Conservation (phyloP, 2,329 filamentous ascomycete species). For the Teratosphaeria gauchensis region DNA sequence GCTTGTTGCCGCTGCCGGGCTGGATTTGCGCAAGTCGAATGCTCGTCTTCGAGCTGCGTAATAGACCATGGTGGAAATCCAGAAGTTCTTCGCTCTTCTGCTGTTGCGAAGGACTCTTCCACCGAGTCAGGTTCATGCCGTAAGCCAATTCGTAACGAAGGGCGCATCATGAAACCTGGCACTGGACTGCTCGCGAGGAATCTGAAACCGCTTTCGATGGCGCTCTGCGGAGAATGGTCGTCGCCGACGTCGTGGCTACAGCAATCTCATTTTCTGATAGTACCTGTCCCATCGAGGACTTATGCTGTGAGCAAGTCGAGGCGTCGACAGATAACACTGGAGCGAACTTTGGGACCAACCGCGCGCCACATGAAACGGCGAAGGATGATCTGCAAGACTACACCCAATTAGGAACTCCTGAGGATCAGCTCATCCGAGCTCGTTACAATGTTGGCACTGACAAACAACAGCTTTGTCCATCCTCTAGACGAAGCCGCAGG, state of each 20-base stretch:
- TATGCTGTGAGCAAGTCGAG: not conserved
- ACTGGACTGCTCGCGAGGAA: not conserved
- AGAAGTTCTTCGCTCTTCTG: conserved; percentile 2
- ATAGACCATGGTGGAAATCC: conserved; percentile 16
- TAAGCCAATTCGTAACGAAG: not conserved
- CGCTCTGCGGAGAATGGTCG: not conserved
- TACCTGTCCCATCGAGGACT: not conserved
- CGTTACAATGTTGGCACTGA: not conserved
- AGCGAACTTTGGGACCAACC: not conserved
- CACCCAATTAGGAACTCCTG: not conserved
- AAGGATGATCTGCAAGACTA: not conserved
- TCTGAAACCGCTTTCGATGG: not conserved
- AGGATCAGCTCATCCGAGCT: too few species aligned
- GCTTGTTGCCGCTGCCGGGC: conserved; percentile 16
- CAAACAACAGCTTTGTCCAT: too few species aligned
- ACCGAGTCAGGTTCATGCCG: conserved; percentile 14
- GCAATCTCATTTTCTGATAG: too few species aligned
- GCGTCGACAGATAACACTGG: not conserved
- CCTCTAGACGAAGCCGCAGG: not conserved
- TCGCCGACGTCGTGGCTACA: too few species aligned
- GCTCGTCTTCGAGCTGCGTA: conserved; percentile 16
- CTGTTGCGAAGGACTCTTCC: conserved; percentile 11
- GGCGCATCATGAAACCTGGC: not conserved
- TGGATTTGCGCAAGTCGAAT: conserved; percentile 20
- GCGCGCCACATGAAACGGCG: not conserved